A percentile compares a stretch with the other conserved stretches of the same genome.
These are phyloP conservation scores for Wickerhamomyces canadensis DNA, from an alignment of 805 yeast species.

Conservation along the genomic window DNA sequence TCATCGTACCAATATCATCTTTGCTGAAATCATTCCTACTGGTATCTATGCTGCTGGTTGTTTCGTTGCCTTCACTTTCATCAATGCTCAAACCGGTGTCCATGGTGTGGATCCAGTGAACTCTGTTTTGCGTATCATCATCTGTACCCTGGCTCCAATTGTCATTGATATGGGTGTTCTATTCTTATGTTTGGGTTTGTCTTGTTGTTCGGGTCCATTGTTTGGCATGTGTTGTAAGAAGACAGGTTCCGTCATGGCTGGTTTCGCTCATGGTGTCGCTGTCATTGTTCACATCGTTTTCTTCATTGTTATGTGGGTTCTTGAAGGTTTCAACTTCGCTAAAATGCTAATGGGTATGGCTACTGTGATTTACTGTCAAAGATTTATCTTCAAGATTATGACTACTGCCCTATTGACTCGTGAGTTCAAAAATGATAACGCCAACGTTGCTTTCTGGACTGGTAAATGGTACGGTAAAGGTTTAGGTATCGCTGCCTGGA, in stretches of 20 bases:
- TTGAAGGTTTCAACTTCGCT: constrained; percentile 86
- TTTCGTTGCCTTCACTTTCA: constrained; percentile 73
- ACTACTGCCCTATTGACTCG: constrained; percentile 78
- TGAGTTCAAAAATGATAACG: constrained; percentile 92
- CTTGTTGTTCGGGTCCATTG: constrained; percentile 97
- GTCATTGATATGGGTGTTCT: constrained; percentile 84
- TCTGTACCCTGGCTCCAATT: constrained; percentile 87
- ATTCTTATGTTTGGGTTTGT: constrained; percentile 68
- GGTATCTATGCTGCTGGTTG: constrained; percentile 72
- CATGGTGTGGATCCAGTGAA: constrained; percentile 48
- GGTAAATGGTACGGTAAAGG: constrained; percentile 98
- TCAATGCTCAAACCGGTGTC: constrained; percentile 86
- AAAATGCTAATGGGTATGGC: constrained; percentile 84
- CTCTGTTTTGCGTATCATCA: constrained; percentile 64
- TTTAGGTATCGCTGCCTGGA: constrained; percentile 87
- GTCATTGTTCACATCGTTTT: constrained; percentile 81
- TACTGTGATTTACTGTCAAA: constrained; percentile 81
- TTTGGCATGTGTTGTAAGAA: constrained; percentile 93
- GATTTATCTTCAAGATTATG: constrained; percentile 79
- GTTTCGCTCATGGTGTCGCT: constrained; percentile 91
- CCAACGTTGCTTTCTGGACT: constrained; percentile 99
- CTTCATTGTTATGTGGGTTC: constrained; percentile 95
- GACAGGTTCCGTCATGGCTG: constrained; percentile 94
- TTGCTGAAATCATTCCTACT: constrained; percentile 70
- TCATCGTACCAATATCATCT: constrained; percentile 65